These are phyloP conservation scores for Epichloe aotearoae DNA, from an alignment of 2,329 filamentous ascomycete species.

Conservation along the genomic window DNA sequence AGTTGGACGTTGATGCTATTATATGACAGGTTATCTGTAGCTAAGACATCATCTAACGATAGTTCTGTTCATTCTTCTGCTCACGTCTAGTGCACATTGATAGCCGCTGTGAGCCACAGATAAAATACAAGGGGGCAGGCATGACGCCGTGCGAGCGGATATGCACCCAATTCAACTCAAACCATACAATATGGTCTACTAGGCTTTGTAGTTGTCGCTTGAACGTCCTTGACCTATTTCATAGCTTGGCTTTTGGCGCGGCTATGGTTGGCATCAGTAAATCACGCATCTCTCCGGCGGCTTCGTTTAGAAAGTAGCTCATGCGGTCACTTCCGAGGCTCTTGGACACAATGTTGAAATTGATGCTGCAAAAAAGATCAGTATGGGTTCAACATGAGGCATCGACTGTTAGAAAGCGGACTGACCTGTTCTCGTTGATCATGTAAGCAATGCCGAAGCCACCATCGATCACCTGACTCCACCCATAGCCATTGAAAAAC, in stretches of 20 bases:
- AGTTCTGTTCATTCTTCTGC: not conserved
- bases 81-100: not conserved
- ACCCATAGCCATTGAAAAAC: constrained; percentile 98
- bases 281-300: constrained; percentile 78
- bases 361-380: constrained; percentile 46
- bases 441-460: constrained; percentile 98
- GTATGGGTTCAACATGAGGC: not conserved
- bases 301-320: constrained; percentile 93
- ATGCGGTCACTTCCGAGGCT: constrained; percentile 79
- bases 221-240: constrained; percentile 17
- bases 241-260: constrained; percentile 76
- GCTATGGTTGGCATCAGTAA: constrained; percentile 71
- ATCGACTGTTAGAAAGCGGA: not conserved
- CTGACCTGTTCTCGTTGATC: constrained; percentile 94
- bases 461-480: constrained; percentile 93
- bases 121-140: not conserved
- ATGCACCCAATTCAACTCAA: not conserved
- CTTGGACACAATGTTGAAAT: constrained; percentile 98
- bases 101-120: not conserved
- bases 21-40: not conserved
- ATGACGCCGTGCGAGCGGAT: not conserved
- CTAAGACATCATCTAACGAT: not conserved
- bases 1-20: not conserved
- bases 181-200: not conserved
- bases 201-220: not conserved